Base-by-base conservation (phyloP, 225 moss, liverwort and hornwort species). In the Neckera pumila region DNA sequence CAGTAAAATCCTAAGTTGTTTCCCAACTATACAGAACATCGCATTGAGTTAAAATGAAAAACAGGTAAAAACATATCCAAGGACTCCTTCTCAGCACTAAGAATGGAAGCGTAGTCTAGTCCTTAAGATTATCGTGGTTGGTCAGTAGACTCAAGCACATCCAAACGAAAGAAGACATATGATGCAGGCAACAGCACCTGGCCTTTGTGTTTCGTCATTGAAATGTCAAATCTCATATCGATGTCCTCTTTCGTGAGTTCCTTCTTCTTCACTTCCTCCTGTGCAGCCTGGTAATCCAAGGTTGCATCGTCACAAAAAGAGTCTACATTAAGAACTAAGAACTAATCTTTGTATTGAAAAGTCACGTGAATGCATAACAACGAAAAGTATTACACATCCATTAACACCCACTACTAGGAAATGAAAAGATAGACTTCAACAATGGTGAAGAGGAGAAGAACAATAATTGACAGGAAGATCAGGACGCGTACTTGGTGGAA, bases 201-300 rank as follows among this genome's bases (percentile, higher is more conserved):
- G 89, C 98, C 98, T 86, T 95, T 97, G 63, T 97, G 98, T 85
- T 95, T 99, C 34, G 97, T 97, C 87, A 93, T 89, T 10, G 98
- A 96, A 64, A 99, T 91, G 54, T 99, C 97, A 49, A 99, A 99
- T 73, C 92, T 94, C 95, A 95, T 95, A 76, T 96, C 90, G 76
- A 99, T 93, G 85, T 99, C 98, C 88, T 96, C 86, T 76, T 91
- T 93, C 30, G 97, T 94, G 17, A 96, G 92, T 81, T 99, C 98
- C 76, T 97, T 99, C 94, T 95, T 99, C 88, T 94, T 91, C 34
- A 95, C 95, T 89, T 94, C 93, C 56, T 95, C 93, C 62, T 89
- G 87, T n/a, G 94, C 88, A 59, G 87, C 92, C 95, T 96, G 98
- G 83, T 28, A 28, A 79, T 79, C 79, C 79, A 79, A 79, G 7